Base-by-base conservation (phyloP, 805 yeast species). In the Yamadazyma sp. region DNA sequence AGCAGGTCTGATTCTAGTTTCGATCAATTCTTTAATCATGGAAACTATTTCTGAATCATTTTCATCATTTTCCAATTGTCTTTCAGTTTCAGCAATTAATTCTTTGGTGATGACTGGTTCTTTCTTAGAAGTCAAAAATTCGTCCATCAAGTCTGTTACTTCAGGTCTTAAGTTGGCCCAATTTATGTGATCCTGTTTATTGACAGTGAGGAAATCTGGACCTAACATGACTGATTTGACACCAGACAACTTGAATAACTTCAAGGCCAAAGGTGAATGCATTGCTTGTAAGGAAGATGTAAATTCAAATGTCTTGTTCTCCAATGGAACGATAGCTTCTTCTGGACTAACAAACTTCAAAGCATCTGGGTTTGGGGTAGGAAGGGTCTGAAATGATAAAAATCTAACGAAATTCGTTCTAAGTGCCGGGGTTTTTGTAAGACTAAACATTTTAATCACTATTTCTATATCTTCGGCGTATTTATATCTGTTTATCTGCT, bases 1-100 rank as follows among this genome's bases (percentile, higher is more conserved):
- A 1, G 98, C 96, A 1, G 99, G 99, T 53, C 96, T 80, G 33
- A 93, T 89, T 55, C 97, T 79, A 2, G 98, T 93, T 42, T 85
- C 94, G 38, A 94, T 82, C 38, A 93, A 71, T 55, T 93, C 98
- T 49, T 87, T 85, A 52, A 93, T 87, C 83, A 89, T 83, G 20
- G 85, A 79, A 28, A 87, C 83, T 2, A 87, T 76, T 60, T 91
- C 98, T 20, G 56, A 48, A 42, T 66, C 73, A 24, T 62, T 59
- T 31, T 82, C 95, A 18, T 55, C 59, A 27, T 80, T 91, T 8
- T 56, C 57, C 4, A 73, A 76, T 27, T 66, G 67, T 10, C 60
- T 56, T 29, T 62, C 60, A 27, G 62, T 60, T 23, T 65, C 65
- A 19, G 58, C 64, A 11, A 67, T 55, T 21, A 65, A 55, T 36